These are phyloP conservation scores for Crithidia sp. DNA, from an alignment of 208 protist species.

Conservation along the genomic window DNA sequence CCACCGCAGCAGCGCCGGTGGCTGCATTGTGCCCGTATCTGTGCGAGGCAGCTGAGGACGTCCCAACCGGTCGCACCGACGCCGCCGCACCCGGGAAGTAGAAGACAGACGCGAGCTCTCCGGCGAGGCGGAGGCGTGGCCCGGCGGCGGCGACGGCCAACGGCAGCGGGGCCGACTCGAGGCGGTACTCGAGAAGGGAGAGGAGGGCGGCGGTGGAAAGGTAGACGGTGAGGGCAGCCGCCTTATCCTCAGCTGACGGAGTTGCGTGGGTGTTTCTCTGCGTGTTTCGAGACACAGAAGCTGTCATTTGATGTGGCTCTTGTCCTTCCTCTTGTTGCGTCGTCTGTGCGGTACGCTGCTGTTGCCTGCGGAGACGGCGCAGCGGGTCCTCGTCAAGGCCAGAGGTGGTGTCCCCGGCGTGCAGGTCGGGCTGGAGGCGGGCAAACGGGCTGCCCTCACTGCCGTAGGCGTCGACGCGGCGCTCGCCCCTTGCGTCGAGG, in stretches of 20 bases:
- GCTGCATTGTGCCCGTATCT: no score
- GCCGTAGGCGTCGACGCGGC: constrained; percentile 14
- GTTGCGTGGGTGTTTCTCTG: no score
- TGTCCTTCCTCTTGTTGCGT: no score
- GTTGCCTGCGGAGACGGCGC: not conserved
- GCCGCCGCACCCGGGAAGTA: constrained; percentile 25
- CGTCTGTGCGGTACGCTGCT: not conserved
- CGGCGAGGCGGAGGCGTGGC: constrained; percentile 6
- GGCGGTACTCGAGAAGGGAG: constrained; percentile 6
- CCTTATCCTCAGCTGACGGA: not conserved
- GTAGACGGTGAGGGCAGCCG: not conserved
- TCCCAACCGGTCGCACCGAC: not conserved
- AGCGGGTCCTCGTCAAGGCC: not conserved
- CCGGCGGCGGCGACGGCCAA: constrained; percentile 26
- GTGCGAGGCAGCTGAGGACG: not conserved
- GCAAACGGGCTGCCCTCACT: constrained; percentile 23
- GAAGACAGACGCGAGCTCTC: constrained; percentile 15
- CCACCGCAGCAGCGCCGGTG: not conserved
- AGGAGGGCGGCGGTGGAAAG: not conserved
- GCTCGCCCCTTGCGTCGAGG: constrained; percentile 16
- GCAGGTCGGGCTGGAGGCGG: constrained; percentile 7
- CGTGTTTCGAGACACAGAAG: not conserved
- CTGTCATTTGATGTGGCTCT: not conserved
- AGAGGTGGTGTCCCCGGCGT: not conserved
- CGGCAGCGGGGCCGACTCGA: constrained; percentile 6